Base-by-base conservation (phyloP, 306 rosid species). In the Potentilla sterilis region DNA sequence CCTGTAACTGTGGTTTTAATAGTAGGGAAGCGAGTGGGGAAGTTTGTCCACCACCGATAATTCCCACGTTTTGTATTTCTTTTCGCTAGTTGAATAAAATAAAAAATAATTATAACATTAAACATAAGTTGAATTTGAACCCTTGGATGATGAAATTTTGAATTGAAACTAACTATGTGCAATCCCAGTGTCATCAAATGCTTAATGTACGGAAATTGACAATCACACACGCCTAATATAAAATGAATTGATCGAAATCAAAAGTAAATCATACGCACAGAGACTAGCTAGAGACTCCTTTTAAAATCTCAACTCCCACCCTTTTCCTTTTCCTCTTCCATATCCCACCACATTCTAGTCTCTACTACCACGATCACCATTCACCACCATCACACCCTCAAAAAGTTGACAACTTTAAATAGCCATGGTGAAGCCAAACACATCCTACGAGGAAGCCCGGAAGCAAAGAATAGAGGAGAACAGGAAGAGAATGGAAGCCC, bases 391-490 rank as follows among this genome's bases (percentile, higher is more conserved):
- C 28, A 28, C 28, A 28, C 28, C 28, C n/a, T 5, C 55, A 16
- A 51, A 54, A 54, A 54, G 57, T 14, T 52, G 4, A 51, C 21
- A 52, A 8, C 59, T 52, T 9, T 37, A 38, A 82, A 71, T 3
- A 87, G 87, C 75, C 47, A 16, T 52, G 38, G 75, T 84, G 1
- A 80, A 84, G 69, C 74, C 67, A 7, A 78, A 74, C 13, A 76
- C 48, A 19, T 85, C 88, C 5, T 92, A 88, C 74, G 96, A 92
- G 66, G 97, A 92, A 69, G 73, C 68, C 58, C 92, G 91, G 2
- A 87, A 86, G 10, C 79, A 87, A 69, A 85, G 94, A 64, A 0
- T 93, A 80, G 98, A 93, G 71, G 96, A 89, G 63, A 93, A 91
- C 84, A 79, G 58, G 72, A 89, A 82, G 85, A 81, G 96, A 71